Evolutionary conservation across 176 grass and related monocot species (phyloP).

Genomic region (maize (Zea mays)): DNA sequence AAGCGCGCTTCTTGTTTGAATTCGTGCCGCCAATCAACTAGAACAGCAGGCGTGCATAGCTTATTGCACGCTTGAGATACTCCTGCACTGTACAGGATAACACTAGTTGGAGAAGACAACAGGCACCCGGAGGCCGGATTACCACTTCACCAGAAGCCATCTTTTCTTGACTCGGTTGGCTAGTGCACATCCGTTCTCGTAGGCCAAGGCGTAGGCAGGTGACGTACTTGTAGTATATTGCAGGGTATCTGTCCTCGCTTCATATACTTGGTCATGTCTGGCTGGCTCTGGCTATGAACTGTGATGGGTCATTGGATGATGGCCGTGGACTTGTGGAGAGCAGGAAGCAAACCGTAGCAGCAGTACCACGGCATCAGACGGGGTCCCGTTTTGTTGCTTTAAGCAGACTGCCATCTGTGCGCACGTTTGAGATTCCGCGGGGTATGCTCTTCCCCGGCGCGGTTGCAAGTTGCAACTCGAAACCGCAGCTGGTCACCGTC

Average conservation of each 20-base stretch:
- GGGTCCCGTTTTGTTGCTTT: background rate
- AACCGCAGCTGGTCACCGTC: constrained; percentile 2
- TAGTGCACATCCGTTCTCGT: background rate
- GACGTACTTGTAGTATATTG: background rate
- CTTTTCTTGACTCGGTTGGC: constrained; percentile 7
- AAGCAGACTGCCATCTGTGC: background rate
- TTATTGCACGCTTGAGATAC: background rate
- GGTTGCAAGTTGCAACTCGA: background rate
- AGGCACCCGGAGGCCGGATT: background rate
- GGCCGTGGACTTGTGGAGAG: background rate
- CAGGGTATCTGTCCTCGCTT: no score
- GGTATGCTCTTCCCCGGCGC: constrained; percentile 16
- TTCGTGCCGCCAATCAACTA: background rate
- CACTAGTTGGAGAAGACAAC: background rate
- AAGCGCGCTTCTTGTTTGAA: background rate
- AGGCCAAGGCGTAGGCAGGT: background rate
- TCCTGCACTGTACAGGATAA: background rate
- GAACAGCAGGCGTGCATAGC: background rate
- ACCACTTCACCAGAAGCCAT: background rate
- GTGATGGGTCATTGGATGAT: background rate
- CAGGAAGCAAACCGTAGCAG: background rate
- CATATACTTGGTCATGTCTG: background rate
- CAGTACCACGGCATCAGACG: background rate
- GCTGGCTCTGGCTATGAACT: background rate
- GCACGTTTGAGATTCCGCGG: background rate